These are phyloP conservation scores for Venturia nashicola DNA, from an alignment of 2,329 filamentous ascomycete species.

Conservation along the genomic window DNA sequence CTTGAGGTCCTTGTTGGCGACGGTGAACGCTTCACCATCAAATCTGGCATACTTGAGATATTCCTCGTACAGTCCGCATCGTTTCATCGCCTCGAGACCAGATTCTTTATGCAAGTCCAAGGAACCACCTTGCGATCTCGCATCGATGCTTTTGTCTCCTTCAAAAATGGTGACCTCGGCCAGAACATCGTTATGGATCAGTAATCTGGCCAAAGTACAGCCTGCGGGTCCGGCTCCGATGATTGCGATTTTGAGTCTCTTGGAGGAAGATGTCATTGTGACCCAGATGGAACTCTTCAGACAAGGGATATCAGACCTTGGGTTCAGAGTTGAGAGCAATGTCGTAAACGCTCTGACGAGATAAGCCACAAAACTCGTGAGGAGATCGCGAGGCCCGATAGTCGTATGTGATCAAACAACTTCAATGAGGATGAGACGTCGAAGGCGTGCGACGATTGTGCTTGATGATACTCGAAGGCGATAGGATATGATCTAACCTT, in stretches of 20 bases:
- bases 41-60: conserved; percentile 19
- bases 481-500: no score
- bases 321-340: no score
- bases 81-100: conserved; percentile 18
- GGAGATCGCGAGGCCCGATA: no score
- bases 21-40: conserved; percentile 13
- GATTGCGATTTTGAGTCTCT: conserved; percentile 17
- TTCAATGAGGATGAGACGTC: no score
- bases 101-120: conserved; percentile 19
- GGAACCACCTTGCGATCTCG: conserved; percentile 16
- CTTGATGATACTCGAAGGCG: no score
- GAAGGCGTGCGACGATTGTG: no score
- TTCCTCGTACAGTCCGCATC: conserved; percentile 18
- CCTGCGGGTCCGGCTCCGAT: conserved; percentile 21
- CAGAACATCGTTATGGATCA: conserved; percentile 15
- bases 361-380: no score
- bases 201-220: conserved; percentile 18
- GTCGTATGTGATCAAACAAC: neutral
- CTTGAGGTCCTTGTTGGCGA: conserved; percentile 6
- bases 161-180: conserved; percentile 19
- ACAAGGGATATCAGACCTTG: no score
- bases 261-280: neutral
- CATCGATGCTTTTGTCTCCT: conserved; percentile 7
- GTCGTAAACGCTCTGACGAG: no score
- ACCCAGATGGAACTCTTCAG: neutral